A percentile compares a stretch with the other conserved stretches of the same genome.
Evolutionary conservation across 768 basidiomycete genomes (phyloP).

Genomic region (Russula virescens): DNA sequence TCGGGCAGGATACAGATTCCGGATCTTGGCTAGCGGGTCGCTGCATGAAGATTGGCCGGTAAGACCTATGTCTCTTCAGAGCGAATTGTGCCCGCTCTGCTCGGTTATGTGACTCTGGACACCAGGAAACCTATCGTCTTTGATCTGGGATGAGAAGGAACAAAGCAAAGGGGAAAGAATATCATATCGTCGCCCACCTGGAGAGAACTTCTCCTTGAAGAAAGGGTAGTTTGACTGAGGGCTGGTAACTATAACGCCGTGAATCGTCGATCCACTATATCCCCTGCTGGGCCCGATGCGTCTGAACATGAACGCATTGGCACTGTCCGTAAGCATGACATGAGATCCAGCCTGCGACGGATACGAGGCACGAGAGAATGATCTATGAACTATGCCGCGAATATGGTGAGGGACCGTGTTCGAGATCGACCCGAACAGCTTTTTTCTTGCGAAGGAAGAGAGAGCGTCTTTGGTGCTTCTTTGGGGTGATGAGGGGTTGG

Average conservation of each 20-base stretch:
- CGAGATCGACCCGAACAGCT: not conserved
- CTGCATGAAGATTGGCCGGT: not conserved
- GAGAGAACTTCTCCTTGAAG: constrained; percentile 2
- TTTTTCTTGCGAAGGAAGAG: not conserved
- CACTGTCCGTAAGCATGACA: not conserved
- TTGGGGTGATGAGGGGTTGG: no score
- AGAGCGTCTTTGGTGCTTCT: no score
- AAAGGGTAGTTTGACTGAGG: not conserved
- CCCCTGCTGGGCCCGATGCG: no score
- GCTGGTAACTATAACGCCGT: no score
- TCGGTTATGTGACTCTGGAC: not conserved
- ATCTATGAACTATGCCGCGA: not conserved
- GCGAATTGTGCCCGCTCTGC: not conserved
- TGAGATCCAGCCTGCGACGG: not conserved
- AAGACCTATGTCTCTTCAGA: not conserved
- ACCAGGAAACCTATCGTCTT: not conserved
- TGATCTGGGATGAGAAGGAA: not conserved
- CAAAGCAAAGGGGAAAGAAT: no score
- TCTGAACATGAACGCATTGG: not conserved
- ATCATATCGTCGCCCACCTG: not conserved
- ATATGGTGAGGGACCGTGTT: not conserved
- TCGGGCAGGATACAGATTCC: constrained; percentile 15
- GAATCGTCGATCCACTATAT: not conserved
- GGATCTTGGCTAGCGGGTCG: constrained; percentile 15
- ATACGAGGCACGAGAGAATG: not conserved